A percentile compares a stretch with the other conserved stretches of the same genome.
phyloP scores from a whole-genome alignment of 2,329 filamentous ascomycete genomes.

The Sporothrix luriei region DNA sequence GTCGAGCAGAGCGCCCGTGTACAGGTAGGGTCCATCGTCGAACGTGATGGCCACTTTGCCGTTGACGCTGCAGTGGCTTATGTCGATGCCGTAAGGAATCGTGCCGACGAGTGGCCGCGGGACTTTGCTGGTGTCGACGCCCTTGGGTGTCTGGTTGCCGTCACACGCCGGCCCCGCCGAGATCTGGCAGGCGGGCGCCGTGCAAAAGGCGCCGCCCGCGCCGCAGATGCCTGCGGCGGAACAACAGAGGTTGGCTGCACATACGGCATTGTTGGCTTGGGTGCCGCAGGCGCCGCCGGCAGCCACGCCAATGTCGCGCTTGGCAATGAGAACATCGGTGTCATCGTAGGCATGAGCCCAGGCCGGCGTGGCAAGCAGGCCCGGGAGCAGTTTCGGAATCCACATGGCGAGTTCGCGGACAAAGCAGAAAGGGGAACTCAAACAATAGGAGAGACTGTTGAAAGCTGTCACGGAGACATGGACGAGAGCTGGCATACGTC shows the following conservation, averaged over 20 bases:
- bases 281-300: slow-evolving; percentile 35
- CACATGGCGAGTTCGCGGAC: neutral
- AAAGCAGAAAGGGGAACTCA: neutral
- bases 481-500: too few species aligned
- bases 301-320: slow-evolving; percentile 20
- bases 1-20: slow-evolving; percentile 44
- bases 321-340: slow-evolving; percentile 14
- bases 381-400: neutral
- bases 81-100: slow-evolving; percentile 43
- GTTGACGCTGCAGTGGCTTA: slow-evolving; percentile 40
- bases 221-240: slow-evolving; percentile 44
- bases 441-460: neutral
- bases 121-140: slow-evolving; percentile 37
- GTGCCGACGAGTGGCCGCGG: slow-evolving; percentile 39
- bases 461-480: too few species aligned
- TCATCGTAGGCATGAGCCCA: slow-evolving; percentile 6
- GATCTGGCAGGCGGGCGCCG: slow-evolving; percentile 40
- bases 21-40: slow-evolving; percentile 45
- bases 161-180: slow-evolving; percentile 40
- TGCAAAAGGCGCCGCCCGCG: slow-evolving; percentile 37
- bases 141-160: slow-evolving; percentile 40
- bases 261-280: slow-evolving; percentile 35
- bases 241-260: slow-evolving; percentile 38
- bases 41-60: slow-evolving; percentile 46
- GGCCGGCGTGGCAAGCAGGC: slow-evolving; percentile 1